phyloP scores from a whole-genome alignment of 2,329 filamentous ascomycete species.

The Trichoderma guizhouense region DNA sequence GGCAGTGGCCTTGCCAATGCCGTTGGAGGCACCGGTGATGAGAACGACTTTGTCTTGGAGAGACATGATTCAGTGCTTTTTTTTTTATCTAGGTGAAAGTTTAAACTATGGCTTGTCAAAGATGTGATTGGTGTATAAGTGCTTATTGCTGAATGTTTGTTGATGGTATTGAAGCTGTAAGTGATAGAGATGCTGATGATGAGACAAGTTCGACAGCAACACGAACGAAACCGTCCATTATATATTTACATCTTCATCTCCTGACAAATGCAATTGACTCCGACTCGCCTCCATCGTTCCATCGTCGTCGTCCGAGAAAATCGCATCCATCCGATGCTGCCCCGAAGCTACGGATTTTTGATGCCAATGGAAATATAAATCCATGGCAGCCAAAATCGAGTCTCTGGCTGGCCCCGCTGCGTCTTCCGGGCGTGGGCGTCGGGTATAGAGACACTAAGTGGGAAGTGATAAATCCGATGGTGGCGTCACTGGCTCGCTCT shows the following conservation, averaged over 20 bases:
- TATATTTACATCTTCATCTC: not conserved
- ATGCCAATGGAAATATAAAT: not conserved
- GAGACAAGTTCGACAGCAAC: not conserved
- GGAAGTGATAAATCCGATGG: not conserved
- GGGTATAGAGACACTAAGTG: not conserved
- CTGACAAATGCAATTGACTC: not conserved
- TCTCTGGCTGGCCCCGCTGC: not conserved
- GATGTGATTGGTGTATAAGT: not conserved
- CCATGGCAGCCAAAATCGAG: not conserved
- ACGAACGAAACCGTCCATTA: not conserved
- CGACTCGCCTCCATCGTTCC: not conserved
- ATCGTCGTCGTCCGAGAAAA: not conserved
- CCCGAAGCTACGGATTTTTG: not conserved
- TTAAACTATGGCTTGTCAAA: not conserved
- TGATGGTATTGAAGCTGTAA: not conserved
- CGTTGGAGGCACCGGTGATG: constrained; percentile 55
- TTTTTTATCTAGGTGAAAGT: not conserved
- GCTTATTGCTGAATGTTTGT: not conserved
- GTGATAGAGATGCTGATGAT: not conserved
- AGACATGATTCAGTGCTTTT: constrained; percentile 22
- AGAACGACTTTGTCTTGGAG: constrained; percentile 42
- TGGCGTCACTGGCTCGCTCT: not conserved
- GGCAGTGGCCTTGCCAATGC: constrained; percentile 57
- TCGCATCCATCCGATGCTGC: not conserved
- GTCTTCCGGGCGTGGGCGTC: not conserved